phyloP scores from a whole-genome alignment of 2,329 filamentous ascomycete species.

The Colletotrichum graminicola region DNA sequence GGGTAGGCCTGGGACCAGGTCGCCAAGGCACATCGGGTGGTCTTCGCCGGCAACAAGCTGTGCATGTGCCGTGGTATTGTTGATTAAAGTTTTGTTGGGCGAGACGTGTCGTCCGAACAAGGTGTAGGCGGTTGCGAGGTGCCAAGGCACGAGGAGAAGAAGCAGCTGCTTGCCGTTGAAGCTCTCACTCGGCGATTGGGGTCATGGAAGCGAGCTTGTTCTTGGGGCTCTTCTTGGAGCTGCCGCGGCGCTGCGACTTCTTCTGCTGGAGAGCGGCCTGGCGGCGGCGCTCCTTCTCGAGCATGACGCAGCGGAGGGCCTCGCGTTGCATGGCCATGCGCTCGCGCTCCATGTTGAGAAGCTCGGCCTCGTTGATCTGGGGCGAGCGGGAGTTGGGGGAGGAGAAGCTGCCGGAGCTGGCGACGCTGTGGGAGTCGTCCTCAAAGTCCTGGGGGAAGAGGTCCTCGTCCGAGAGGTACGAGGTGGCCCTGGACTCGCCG shows the following conservation, averaged over 20 bases:
- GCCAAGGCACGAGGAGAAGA: not conserved
- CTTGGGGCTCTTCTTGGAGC: constrained; percentile 64
- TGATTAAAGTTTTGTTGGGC: constrained; percentile 38
- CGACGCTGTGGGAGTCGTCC: constrained; percentile 63
- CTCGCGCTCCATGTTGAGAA: constrained; percentile 64
- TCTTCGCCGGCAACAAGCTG: constrained; percentile 18
- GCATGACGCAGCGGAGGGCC: constrained; percentile 62
- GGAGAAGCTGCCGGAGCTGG: constrained; percentile 58
- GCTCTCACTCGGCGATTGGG: constrained; percentile 63
- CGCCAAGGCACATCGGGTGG: constrained; percentile 10
- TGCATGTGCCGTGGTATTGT: constrained; percentile 19
- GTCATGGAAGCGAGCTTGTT: constrained; percentile 64
- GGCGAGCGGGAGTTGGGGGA: constrained; percentile 56
- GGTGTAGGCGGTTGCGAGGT: not conserved
- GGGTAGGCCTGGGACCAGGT: constrained; percentile 1
- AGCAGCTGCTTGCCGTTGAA: constrained; percentile 8
- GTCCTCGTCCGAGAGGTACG: constrained; percentile 74
- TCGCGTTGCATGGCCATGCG: constrained; percentile 65
- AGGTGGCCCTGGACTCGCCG: constrained; percentile 60
- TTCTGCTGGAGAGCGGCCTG: constrained; percentile 50
- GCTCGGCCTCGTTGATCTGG: constrained; percentile 60
- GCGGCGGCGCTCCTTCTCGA: constrained; percentile 68
- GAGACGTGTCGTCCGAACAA: constrained; percentile 32
- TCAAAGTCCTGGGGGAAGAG: constrained; percentile 67
- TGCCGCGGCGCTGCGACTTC: constrained; percentile 53